Conservation (phyloP, 2,329 filamentous ascomycete species). For the Cercospora sp. region DNA sequence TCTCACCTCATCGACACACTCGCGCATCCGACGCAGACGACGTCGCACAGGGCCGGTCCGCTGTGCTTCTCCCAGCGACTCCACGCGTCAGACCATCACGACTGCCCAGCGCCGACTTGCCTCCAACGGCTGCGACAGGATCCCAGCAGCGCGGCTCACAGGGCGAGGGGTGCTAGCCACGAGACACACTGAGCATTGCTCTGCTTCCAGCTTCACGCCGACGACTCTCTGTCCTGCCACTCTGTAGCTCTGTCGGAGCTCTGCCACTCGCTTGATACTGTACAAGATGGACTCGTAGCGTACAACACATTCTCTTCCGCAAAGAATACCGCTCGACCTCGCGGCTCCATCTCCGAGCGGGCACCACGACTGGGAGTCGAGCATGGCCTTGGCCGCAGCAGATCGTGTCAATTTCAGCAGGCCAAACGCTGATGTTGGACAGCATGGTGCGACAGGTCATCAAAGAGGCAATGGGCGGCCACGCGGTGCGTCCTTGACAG, state of each 20-base stretch:
- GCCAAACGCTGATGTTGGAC: conserved; percentile 15
- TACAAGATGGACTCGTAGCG: conserved; percentile 16
- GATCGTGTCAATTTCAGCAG: conserved; percentile 21
- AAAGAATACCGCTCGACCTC: not conserved
- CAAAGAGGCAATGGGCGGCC: conserved; percentile 17
- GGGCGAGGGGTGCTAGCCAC: not conserved
- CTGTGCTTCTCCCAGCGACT: not conserved
- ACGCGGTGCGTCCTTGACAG: conserved; percentile 18
- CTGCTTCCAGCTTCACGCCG: not conserved
- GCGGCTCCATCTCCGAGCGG: not conserved
- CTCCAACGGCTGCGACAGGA: not conserved
- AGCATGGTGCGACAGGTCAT: conserved; percentile 8
- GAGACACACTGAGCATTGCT: not conserved
- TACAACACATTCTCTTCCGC: not conserved
- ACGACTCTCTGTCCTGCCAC: not conserved
- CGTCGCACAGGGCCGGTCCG: not conserved
- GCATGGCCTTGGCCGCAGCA: conserved; percentile 28
- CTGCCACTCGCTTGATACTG: conserved; percentile 18
- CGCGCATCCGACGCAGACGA: not conserved
- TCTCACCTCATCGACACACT: not conserved
- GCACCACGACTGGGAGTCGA: not conserved
- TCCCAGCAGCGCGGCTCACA: conserved; percentile 2
- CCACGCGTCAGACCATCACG: not conserved
- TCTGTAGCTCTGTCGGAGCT: conserved; percentile 15
- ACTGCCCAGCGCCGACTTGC: not conserved